Conservation (phyloP, 78 protist genomes). For the Dictyostelium intermedium region DNA sequence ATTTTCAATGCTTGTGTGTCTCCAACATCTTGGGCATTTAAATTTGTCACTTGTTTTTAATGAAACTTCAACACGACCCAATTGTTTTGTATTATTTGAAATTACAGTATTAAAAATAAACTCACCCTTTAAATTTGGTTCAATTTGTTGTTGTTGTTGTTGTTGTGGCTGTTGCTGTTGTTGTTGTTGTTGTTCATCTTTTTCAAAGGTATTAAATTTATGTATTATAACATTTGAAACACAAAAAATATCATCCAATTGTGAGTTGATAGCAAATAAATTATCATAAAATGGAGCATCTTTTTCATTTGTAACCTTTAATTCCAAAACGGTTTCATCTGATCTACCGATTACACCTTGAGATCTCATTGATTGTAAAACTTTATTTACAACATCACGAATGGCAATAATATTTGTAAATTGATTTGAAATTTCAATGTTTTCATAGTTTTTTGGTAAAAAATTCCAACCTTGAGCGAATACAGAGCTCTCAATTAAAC, state of each 20-base stretch:
- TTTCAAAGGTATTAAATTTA: background rate
- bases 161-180: background rate
- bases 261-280: background rate
- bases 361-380: conserved; percentile 45
- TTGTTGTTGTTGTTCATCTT: background rate
- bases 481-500: background rate
- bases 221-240: conserved; percentile 17
- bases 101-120: background rate
- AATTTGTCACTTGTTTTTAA: background rate
- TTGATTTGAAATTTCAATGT: background rate
- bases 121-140: background rate
- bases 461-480: conserved; percentile 47
- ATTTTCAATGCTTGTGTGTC: conserved; percentile 18
- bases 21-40: conserved; percentile 77
- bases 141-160: too few species aligned
- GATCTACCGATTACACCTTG: conserved; percentile 54
- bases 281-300: background rate
- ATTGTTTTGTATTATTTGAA: background rate
- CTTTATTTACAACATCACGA: conserved; percentile 27
- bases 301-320: background rate
- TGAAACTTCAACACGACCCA: background rate
- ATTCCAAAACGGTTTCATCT: conserved; percentile 48
- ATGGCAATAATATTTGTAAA: conserved; percentile 30
- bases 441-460: conserved; percentile 2
- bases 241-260: conserved; percentile 69